Conservation (phyloP, 2,329 filamentous ascomycete genomes). For the Nakataea oryzae region DNA sequence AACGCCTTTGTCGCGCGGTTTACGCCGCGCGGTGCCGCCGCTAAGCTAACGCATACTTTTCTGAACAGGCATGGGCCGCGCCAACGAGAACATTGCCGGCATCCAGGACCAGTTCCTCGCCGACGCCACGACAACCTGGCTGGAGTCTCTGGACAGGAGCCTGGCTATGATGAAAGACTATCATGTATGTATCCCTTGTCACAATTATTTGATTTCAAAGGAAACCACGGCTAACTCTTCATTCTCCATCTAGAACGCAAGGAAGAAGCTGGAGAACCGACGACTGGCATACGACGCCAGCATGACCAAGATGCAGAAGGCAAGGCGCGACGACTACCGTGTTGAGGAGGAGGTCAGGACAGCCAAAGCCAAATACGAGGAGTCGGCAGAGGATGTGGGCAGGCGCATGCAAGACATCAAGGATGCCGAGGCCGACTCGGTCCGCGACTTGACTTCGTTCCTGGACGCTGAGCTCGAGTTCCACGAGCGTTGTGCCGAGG, state of each 20-base stretch:
- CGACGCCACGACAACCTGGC: constrained; percentile 71
- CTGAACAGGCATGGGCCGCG: constrained; percentile 55
- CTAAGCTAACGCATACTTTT: not conserved
- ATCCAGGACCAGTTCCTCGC: constrained; percentile 76
- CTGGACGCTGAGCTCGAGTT: constrained; percentile 84
- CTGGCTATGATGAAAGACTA: constrained; percentile 96
- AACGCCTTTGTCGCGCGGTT: not conserved
- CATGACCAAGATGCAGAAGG: constrained; percentile 82
- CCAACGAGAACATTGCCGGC: constrained; percentile 78
- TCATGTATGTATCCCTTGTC: constrained; percentile 54
- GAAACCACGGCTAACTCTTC: not conserved
- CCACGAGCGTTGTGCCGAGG: constrained; percentile 82
- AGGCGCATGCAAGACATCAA: constrained; percentile 95
- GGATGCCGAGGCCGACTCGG: constrained; percentile 75
- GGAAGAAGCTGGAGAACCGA: constrained; percentile 89
- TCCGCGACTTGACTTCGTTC: constrained; percentile 69
- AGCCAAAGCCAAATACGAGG: constrained; percentile 93
- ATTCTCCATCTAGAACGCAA: constrained; percentile 44
- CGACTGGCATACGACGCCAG: constrained; percentile 86
- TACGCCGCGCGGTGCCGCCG: too few relatives aligned
- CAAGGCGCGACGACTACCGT: constrained; percentile 86
- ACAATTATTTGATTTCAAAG: not conserved
- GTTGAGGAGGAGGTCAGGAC: constrained; percentile 85
- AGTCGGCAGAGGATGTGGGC: constrained; percentile 83
- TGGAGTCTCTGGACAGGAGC: constrained; percentile 83